phyloP scores from a whole-genome alignment of 495 filamentous ascomycete genomes.

The Penicillium longicatenatum region DNA sequence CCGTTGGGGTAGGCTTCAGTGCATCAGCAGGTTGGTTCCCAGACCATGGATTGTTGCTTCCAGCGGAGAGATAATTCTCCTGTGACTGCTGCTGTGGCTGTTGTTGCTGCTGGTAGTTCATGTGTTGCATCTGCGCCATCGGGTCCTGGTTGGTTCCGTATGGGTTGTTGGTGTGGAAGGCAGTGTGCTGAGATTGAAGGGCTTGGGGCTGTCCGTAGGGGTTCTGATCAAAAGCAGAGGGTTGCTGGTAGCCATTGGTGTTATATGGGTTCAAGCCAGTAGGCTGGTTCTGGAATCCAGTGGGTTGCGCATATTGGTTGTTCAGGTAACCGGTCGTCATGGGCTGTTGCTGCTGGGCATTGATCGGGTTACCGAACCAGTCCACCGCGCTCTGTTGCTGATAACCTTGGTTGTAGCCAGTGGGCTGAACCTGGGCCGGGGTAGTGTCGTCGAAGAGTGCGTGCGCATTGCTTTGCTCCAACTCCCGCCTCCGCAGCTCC shows the following conservation, averaged over 20 bases:
- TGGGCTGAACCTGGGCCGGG: constrained; percentile 72
- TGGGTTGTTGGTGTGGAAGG: constrained; percentile 69
- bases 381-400: constrained; percentile 95
- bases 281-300: constrained; percentile 61
- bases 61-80: constrained; percentile 63
- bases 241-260: constrained; percentile 66
- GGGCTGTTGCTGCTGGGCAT: constrained; percentile 71
- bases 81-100: constrained; percentile 61
- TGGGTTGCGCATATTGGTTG: constrained; percentile 78
- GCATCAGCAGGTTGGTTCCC: constrained; percentile 44
- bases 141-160: constrained; percentile 51
- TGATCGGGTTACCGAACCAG: constrained; percentile 92
- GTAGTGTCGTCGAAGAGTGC: constrained; percentile 86
- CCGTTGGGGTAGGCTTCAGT: constrained; percentile 64
- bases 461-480: constrained; percentile 86
- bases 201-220: constrained; percentile 48
- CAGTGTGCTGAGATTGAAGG: constrained; percentile 72
- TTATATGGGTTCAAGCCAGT: constrained; percentile 71
- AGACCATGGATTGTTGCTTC: constrained; percentile 81
- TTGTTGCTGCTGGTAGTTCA: constrained; percentile 43
- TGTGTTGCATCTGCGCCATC: constrained; percentile 46
- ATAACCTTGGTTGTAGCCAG: constrained; percentile 93
- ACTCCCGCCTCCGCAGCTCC: constrained; percentile 78
- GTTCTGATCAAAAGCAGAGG: constrained; percentile 62
- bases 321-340: constrained; percentile 81